phyloP scores from a whole-genome alignment of 78 protist species.

The Emiliania huxleyi region DNA sequence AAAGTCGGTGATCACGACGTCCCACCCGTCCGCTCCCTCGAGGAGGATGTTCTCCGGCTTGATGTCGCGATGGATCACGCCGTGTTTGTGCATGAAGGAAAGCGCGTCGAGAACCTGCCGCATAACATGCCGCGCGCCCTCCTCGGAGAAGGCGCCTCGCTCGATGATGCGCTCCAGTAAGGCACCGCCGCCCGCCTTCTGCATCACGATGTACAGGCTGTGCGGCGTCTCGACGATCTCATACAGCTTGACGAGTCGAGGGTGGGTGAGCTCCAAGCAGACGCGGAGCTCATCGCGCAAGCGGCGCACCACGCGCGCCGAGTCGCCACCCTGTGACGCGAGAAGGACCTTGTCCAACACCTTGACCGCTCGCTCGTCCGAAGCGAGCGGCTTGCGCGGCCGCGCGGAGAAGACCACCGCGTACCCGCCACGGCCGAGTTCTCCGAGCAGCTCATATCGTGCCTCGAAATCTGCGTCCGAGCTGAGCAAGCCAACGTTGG shows the following conservation, averaged over 20 bases:
- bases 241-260: background rate
- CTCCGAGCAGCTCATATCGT: background rate
- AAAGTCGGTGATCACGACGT: constrained; percentile 29
- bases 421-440: background rate
- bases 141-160: background rate
- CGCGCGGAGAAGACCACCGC: too few species aligned
- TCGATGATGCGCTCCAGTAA: constrained; percentile 33
- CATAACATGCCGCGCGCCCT: constrained; percentile 11
- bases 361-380: background rate
- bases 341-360: background rate
- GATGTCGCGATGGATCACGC: too few species aligned
- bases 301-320: too few species aligned
- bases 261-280: constrained; percentile 15
- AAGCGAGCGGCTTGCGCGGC: too few species aligned
- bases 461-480: background rate
- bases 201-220: constrained; percentile 25
- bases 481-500: too few species aligned
- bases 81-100: constrained; percentile 12
- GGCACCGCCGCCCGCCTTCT: constrained; percentile 31
- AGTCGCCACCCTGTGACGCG: background rate
- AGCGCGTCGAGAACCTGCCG: constrained; percentile 32
- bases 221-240: constrained; percentile 41
- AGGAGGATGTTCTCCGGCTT: constrained; percentile 56
- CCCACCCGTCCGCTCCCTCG: background rate
- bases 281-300: constrained; percentile 20